Conservation (phyloP, 768 basidiomycete species). For the Coprinopsis sp. region DNA sequence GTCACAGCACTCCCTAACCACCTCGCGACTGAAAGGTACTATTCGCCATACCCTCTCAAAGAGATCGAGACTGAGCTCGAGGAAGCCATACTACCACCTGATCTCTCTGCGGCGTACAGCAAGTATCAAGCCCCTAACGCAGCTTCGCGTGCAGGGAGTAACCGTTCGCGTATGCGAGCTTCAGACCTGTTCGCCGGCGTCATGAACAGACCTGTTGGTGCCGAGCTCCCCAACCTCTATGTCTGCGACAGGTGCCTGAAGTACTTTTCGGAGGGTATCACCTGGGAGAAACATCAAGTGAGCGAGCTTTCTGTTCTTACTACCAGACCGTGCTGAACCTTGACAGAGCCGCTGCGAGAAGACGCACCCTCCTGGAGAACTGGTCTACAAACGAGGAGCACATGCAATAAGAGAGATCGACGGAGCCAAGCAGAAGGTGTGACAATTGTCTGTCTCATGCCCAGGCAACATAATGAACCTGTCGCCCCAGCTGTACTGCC, state of each 20-base stretch:
- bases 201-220: slow-evolving; percentile 42
- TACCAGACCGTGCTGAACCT: slow-evolving; percentile 3
- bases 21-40: slow-evolving; percentile 58
- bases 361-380: slow-evolving; percentile 77
- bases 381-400: slow-evolving; percentile 87
- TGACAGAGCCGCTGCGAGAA: slow-evolving; percentile 61
- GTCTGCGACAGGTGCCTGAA: slow-evolving; percentile 96
- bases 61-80: slow-evolving; percentile 66
- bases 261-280: slow-evolving; percentile 75
- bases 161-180: slow-evolving; percentile 66
- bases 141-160: slow-evolving; percentile 36
- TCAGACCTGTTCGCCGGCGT: slow-evolving; percentile 69
- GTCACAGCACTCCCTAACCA: background rate
- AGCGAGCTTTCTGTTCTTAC: slow-evolving; percentile 23
- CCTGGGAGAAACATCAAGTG: slow-evolving; percentile 66
- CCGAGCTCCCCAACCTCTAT: slow-evolving; percentile 58
- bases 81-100: slow-evolving; percentile 22
- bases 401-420: slow-evolving; percentile 96
- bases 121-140: slow-evolving; percentile 27
- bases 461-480: slow-evolving; percentile 4
- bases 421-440: slow-evolving; percentile 78
- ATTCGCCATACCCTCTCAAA: slow-evolving; percentile 83
- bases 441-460: slow-evolving; percentile 11
- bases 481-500: slow-evolving; percentile 77
- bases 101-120: slow-evolving; percentile 15